Base-by-base conservation (phyloP, 2,329 filamentous ascomycete species). In the Aspergillus melleus region DNA sequence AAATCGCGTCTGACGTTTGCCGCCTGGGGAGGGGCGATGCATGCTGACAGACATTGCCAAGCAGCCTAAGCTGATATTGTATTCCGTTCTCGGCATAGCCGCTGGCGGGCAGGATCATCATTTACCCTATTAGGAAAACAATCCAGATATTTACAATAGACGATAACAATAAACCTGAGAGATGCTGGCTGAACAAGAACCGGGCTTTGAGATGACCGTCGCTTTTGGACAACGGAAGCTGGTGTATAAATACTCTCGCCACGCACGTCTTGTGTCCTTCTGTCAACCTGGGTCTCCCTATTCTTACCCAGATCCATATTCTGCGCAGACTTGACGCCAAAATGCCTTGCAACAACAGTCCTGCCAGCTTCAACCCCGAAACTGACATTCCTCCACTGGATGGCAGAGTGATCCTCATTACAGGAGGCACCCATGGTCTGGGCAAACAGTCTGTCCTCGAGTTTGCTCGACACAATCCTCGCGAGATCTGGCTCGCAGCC, bases 401-500 rank as follows among this genome's bases (percentile, higher is more conserved):
- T 4, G 56, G 51, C 29, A 63, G 57, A 53, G 49, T 56, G 26
- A 63, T 63, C 54, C 47, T 66, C 68, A 11, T 78, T 73, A 54
- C 53, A 22, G 57, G 61, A 76, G 78, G 79, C 57, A 83, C 80
- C 56, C 68, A 73, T 9, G 81, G 81, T 14, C 71, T 83, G 9
- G 81, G 81, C 52, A 78, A 78, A 58, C 76, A 79, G 66, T 76
- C 78, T 26, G 70, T 83, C 42, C 67, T 72, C 44, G 76, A 78
- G 49, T 75, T 83, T 30, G 74, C 78, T 26, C 71, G 74, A 5
- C 79, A 82, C 66, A 73, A 74, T 5, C 80, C 81, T 10, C 50
- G 69, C 6, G 70, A 74, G 8, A 80, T 84, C 64, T 82, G 79
- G 67, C 75, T 84, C 62, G 77, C 76, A 30, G 78, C 79, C 1